Base-by-base conservation (phyloP, 352 stramenopile genomes). In the Phytophthora citrophthora region DNA sequence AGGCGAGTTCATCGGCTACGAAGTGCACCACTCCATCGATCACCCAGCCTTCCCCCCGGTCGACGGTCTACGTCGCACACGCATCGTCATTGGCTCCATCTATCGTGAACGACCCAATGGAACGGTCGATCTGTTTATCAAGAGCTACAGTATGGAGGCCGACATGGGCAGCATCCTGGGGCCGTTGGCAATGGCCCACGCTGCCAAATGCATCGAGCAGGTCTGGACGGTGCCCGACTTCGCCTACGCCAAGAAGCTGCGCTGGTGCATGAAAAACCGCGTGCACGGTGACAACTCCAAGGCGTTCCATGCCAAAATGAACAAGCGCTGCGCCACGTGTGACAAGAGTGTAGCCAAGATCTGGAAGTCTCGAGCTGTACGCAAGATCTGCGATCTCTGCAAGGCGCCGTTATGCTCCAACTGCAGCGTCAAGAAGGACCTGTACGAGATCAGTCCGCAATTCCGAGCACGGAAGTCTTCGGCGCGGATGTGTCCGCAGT, bases 21-120 rank as follows among this genome's bases (percentile, higher is more conserved):
- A 86, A 38, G 72, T 86, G 51, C 77, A 83, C 26, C 81, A 90
- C 61, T 89, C 81, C 27, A 75, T 92, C 44, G 72, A 79, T 29
- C 63, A 77, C 50, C 69, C 69, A 2, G 57, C 60, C 2, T 76
- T 76, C 39, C 63, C 56, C 5, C 51, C 58, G 4, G 77, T 77
- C 8, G 69, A 90, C 26, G 69, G 64, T 8, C 43, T 77, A 5
- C 64, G 64, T 0, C 69, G 64, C 34, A 77, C 69, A 6, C 69
- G 69, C 31, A 65, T 77, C 46, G 59, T 74, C 31, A 71, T 74
- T 44, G 69, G 69, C 36, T 74, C 64, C 20, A 71, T 74, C 45
- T 74, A 77, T 18, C 59, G 64, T 18, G 48, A 69, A 41, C 47
- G 64, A 56, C 49, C 54, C 29, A 70, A 73, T 24, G 64, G 64